Percentiles rank a stretch among this genome's conserved stretches.
These are phyloP conservation scores for Silene latifolia DNA, from an alignment of 148 eudicot genomes.

Conservation along the genomic window DNA sequence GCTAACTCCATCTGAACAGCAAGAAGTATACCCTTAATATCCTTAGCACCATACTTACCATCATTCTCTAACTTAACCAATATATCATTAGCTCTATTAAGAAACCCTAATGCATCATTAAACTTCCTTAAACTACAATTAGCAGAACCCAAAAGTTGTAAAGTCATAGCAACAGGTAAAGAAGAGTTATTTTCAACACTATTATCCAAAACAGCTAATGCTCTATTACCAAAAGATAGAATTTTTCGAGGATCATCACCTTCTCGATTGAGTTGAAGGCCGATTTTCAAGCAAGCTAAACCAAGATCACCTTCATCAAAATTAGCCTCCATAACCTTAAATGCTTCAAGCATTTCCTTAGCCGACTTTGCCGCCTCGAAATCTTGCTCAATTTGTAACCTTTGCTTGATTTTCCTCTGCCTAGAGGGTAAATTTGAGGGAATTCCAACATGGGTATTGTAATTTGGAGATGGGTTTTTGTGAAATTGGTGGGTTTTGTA, in stretches of 20 bases:
- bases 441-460: constrained; percentile 46
- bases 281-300: constrained; percentile 72
- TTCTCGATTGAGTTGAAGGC: constrained; percentile 83
- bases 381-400: constrained; percentile 53
- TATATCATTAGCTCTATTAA: constrained; percentile 72
- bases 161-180: too few relatives aligned
- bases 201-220: constrained; percentile 42
- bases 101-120: constrained; percentile 43
- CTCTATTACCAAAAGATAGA: constrained; percentile 63
- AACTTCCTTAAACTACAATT: too few relatives aligned
- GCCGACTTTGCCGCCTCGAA: constrained; percentile 71
- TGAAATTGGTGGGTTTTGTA: constrained; percentile 29
- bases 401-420: constrained; percentile 62
- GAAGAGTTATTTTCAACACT: too few relatives aligned
- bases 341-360: constrained; percentile 68
- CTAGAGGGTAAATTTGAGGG: constrained; percentile 48
- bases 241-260: constrained; percentile 73
- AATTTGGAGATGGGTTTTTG: constrained; percentile 34
- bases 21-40: constrained; percentile 60
- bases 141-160: too few relatives aligned
- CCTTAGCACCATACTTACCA: constrained; percentile 33
- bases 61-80: constrained; percentile 48
- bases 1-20: constrained; percentile 85
- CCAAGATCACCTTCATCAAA: constrained; percentile 77
- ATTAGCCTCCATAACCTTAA: constrained; percentile 65